phyloP scores from a whole-genome alignment of 257 asterid species.

The Plantago elongata region DNA sequence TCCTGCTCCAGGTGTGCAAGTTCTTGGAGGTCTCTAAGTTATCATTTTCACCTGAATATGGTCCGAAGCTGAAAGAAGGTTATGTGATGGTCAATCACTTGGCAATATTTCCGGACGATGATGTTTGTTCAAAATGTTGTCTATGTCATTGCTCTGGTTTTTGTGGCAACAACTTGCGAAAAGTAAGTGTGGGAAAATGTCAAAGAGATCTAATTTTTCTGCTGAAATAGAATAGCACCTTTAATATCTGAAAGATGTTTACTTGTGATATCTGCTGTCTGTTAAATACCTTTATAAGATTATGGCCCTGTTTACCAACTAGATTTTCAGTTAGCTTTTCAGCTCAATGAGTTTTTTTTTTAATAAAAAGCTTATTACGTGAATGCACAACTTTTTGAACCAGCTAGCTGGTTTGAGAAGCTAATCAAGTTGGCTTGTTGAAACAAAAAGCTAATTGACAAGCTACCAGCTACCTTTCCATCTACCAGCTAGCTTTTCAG shows the following conservation, averaged over 20 bases:
- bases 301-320: too few species aligned
- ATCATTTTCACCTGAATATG: constrained; percentile 82
- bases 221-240: constrained; percentile 14
- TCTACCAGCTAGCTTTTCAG: too few species aligned
- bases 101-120: constrained; percentile 41
- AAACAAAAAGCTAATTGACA: too few species aligned
- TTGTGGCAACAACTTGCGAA: constrained; percentile 73
- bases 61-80: constrained; percentile 92
- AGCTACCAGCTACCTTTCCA: too few species aligned
- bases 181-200: constrained; percentile 39
- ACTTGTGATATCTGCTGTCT: neutral
- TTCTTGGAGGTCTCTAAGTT: constrained; percentile 93
- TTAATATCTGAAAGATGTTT: neutral
- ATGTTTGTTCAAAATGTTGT: constrained; percentile 49
- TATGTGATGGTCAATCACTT: constrained; percentile 77
- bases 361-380: too few species aligned
- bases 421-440: too few species aligned
- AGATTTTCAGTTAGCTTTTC: too few species aligned
- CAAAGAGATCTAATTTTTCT: constrained; percentile 5
- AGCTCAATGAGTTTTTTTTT: too few species aligned
- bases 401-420: too few species aligned
- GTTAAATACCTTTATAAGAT: constrained; percentile 4
- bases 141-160: constrained; percentile 52
- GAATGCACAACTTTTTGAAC: too few species aligned
- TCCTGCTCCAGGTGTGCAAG: constrained; percentile 67